Evolutionary conservation across 2,329 filamentous ascomycete species (phyloP), one percentile per base, ranked within the genome.

Genomic region (Chaetomium sp.): DNA sequence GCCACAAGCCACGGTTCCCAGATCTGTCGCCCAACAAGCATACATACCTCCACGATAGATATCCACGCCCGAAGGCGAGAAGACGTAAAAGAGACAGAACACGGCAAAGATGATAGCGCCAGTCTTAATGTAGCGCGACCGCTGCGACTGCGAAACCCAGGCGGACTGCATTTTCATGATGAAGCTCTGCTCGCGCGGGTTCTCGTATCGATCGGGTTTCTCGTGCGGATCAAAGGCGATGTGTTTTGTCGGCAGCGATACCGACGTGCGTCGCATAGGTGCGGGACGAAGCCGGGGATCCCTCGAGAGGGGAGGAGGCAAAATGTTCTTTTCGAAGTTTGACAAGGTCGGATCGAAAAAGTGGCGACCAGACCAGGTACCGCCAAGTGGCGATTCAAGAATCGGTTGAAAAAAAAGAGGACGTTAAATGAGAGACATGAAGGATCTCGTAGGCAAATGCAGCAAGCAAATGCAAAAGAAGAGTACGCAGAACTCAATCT

Each of bases 51-150:
- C 75, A 58, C 74, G 71, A 69, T 79, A 77, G 45, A 83, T 72
- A 52, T 81, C 74, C 35, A 81, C 77, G 34, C 82, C 80, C 49
- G 74, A 75, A 1, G 82, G 83, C 27, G 82, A 81, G 54, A 86
- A 70, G 68, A 80, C 86, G 71, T 82, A 85, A 68, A 87, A 82
- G 55, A 85, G 69, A 60, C 82, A 76, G 64, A 86, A 68, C 61
- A 86, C 66, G 65, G 78, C 75, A 66, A 83, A 77, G 59, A 85
- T 71, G 61, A 86, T 80, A 61, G 80, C 81, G 65, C 77, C 79
- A 59, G 82, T 84, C 75, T 85, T 86, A 63, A 85, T 69, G 77
- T 82, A 86, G 68, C 84, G 80, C 61, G 81, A 76, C 70, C 78
- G 79, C 74, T 85, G 82, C 67, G 81, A 78, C 73, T 85, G 82